Percentiles rank a stretch among this genome's conserved stretches.
Evolutionary conservation across 1,284 basidiomycete species (phyloP).

Genomic region (Apiotrichum mycotoxinovorans): DNA sequence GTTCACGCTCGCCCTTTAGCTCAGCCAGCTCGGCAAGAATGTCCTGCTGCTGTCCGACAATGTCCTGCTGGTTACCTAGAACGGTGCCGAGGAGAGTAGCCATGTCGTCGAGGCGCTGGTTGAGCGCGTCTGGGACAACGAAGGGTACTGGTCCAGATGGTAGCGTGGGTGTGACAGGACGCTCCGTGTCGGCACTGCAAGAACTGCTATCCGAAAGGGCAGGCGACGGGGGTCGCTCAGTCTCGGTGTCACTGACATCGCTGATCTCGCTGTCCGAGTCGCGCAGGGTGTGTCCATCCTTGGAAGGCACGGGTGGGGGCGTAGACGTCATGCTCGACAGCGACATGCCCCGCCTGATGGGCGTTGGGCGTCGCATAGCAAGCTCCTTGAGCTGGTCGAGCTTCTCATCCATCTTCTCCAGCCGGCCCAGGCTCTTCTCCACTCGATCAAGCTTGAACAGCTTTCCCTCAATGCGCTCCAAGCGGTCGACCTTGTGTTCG

Average conservation of each 20-base stretch:
- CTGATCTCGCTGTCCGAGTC: constrained; percentile 18
- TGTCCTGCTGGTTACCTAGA: constrained; percentile 36
- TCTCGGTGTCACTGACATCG: background rate
- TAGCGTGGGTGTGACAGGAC: constrained; percentile 38
- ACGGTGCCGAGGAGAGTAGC: constrained; percentile 36
- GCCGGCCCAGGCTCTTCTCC: constrained; percentile 4
- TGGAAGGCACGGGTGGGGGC: constrained; percentile 41
- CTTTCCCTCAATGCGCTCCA: constrained; percentile 6
- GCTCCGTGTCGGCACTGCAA: constrained; percentile 33
- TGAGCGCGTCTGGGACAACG: constrained; percentile 28
- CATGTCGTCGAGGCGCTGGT: constrained; percentile 37
- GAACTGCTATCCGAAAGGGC: constrained; percentile 9
- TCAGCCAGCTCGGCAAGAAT: constrained; percentile 18
- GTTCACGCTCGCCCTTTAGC: too few species aligned
- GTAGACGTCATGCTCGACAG: background rate
- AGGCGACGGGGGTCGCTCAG: background rate
- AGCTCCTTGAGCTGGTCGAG: constrained; percentile 1
- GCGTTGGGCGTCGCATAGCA: background rate
- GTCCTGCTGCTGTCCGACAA: constrained; percentile 25
- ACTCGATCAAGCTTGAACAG: constrained; percentile 10
- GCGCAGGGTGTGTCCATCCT: constrained; percentile 25
- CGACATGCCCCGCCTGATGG: constrained; percentile 2
- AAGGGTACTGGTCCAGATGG: constrained; percentile 9
- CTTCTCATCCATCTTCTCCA: constrained; percentile 1
- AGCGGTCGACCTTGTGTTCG: constrained; percentile 33